Conservation (phyloP, 2,329 filamentous ascomycete species). For the Talaromyces sp. region DNA sequence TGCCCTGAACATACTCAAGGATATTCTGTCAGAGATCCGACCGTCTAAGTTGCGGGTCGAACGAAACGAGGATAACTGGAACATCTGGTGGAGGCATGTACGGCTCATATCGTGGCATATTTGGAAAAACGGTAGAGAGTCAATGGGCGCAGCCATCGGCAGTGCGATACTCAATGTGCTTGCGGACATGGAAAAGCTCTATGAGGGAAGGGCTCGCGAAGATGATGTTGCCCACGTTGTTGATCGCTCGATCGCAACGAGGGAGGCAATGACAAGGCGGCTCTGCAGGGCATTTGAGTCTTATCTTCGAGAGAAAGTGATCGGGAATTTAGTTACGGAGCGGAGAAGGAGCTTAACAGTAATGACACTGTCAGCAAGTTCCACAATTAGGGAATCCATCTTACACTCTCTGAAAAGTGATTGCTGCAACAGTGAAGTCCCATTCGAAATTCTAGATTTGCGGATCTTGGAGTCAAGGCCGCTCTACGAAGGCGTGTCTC, state of each 20-base stretch:
- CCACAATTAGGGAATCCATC: conserved; percentile 55
- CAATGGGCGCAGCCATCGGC: conserved; percentile 61
- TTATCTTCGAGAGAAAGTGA: conserved; percentile 25
- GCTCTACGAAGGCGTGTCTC: conserved; percentile 58
- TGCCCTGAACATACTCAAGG: conserved; percentile 50
- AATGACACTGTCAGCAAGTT: conserved; percentile 61
- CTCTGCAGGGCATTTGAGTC: conserved; percentile 26
- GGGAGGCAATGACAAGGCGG: conserved; percentile 22
- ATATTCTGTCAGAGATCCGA: conserved; percentile 38
- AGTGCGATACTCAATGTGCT: conserved; percentile 28
- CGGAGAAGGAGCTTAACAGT: conserved; percentile 43
- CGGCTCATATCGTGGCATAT: conserved; percentile 61
- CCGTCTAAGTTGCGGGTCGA: conserved; percentile 4
- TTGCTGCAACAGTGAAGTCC: conserved; percentile 30
- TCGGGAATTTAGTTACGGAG: conserved; percentile 1
- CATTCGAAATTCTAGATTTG: conserved; percentile 48
- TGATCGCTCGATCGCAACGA: conserved; percentile 25
- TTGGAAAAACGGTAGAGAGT: conserved; percentile 63
- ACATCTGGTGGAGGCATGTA: conserved; percentile 55
- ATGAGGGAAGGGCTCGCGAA: conserved; percentile 18
- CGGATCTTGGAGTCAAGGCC: conserved; percentile 65
- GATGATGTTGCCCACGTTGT: conserved; percentile 21
- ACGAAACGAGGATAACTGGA: conserved; percentile 20
- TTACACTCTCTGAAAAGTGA: conserved; percentile 30
- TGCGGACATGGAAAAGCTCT: conserved; percentile 26